Percentiles rank a stretch among this genome's conserved stretches.
These are phyloP conservation scores for Yamagishiella unicocca DNA, from an alignment of 139 green algal genomes.

Conservation along the genomic window DNA sequence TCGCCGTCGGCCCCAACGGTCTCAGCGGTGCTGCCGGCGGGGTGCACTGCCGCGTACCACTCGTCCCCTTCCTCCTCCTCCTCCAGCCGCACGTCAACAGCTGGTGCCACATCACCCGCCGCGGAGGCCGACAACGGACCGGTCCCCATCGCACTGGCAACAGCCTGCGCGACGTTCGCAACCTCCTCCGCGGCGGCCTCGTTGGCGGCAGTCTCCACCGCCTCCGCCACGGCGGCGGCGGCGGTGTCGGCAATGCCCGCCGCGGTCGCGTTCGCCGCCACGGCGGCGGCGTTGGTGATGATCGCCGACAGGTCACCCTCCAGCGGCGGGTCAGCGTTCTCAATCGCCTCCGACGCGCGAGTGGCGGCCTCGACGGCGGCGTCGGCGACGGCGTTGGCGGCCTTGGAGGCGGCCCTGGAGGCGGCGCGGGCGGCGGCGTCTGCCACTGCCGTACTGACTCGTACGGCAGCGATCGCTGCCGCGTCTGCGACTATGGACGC, in stretches of 20 bases:
- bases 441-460: slow-evolving; percentile 8
- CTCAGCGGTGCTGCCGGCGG: too few relatives aligned
- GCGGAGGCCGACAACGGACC: too few relatives aligned
- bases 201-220: not conserved
- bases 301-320: not conserved
- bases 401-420: not conserved
- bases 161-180: not conserved
- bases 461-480: not conserved
- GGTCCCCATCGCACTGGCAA: too few relatives aligned
- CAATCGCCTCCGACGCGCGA: not conserved
- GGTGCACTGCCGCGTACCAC: not conserved
- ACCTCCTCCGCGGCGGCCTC: not conserved
- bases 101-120: too few relatives aligned
- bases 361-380: slow-evolving; percentile 18
- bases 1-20: too few relatives aligned
- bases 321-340: not conserved
- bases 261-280: not conserved
- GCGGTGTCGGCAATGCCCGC: slow-evolving; percentile 2
- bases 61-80: not conserved
- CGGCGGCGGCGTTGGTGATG: not conserved
- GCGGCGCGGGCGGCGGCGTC: slow-evolving; percentile 20
- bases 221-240: not conserved
- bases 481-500: slow-evolving; percentile 26
- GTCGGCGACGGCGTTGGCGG: slow-evolving; percentile 16
- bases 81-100: too few relatives aligned